Conservation (phyloP, 306 rosid species). For the Vachellia pachyceras region DNA sequence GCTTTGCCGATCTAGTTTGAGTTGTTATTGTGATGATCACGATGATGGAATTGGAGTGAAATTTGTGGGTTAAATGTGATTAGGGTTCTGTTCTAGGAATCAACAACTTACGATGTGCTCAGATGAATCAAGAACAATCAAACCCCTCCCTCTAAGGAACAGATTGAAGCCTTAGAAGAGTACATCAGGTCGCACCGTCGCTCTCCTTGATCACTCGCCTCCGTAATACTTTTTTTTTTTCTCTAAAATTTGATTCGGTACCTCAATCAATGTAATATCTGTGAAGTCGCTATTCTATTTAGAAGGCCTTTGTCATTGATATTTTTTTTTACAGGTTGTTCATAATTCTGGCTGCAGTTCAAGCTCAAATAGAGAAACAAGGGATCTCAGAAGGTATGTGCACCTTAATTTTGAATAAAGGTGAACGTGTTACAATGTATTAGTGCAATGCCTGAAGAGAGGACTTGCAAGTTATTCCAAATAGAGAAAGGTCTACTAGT, state of each 20-base stretch:
- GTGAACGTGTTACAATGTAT: too few species aligned
- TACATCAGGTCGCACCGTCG: conserved; percentile 46
- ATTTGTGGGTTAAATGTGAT: neutral
- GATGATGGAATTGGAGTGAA: neutral
- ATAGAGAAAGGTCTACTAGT: too few species aligned
- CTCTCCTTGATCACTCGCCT: conserved; percentile 33
- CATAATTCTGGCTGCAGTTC: too few species aligned
- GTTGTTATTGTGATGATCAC: too few species aligned
- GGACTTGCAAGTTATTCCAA: too few species aligned
- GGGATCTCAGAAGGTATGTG: too few species aligned
- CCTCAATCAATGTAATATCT: neutral
- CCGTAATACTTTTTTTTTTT: neutral
- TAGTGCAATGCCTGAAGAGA: too few species aligned
- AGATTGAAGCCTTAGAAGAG: conserved; percentile 51
- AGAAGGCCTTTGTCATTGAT: too few species aligned
- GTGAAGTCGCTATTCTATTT: neutral
- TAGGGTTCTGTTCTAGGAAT: conserved; percentile 46
- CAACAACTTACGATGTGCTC: conserved; percentile 56
- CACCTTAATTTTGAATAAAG: too few species aligned
- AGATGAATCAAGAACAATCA: conserved; percentile 56
- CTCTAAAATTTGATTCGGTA: neutral
- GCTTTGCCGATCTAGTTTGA: neutral
- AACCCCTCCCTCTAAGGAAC: conserved; percentile 52
- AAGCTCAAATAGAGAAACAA: too few species aligned
- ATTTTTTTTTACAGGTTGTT: too few species aligned